phyloP scores from a whole-genome alignment of 2,329 filamentous ascomycete species.

The Cordyceps cateniannulata region DNA sequence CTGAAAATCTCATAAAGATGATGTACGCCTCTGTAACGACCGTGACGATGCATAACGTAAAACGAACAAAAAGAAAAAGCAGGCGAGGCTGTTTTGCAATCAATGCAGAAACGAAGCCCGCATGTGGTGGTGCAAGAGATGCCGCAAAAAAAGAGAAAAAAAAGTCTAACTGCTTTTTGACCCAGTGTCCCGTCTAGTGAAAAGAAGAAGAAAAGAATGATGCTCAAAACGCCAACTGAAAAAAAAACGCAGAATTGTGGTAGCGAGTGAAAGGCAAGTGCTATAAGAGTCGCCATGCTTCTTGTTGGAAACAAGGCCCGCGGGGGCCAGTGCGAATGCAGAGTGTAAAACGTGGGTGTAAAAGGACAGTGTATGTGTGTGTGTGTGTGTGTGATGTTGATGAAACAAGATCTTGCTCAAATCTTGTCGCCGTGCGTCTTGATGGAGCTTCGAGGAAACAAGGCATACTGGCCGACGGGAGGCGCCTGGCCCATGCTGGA shows the following conservation, averaged over 20 bases:
- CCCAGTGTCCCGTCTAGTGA: conserved; percentile 3
- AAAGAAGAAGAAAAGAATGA: not conserved
- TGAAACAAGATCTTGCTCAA: not conserved
- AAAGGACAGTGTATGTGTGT: not conserved
- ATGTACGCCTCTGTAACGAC: conserved; percentile 10
- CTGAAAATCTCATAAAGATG: not conserved
- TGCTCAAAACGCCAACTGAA: not conserved
- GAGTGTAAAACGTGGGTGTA: not conserved
- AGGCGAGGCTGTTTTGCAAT: not conserved
- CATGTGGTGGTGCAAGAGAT: conserved; percentile 2
- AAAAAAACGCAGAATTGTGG: not conserved
- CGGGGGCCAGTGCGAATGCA: not conserved
- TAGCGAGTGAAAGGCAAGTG: not conserved
- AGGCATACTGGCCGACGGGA: conserved; percentile 40
- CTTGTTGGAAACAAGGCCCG: not conserved
- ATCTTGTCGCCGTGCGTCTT: conserved; percentile 19
- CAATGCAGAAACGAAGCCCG: not conserved
- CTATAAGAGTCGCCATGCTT: not conserved
- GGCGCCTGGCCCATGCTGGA: conserved; percentile 39
- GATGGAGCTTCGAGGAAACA: conserved; percentile 35
- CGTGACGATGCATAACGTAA: conserved; percentile 4
- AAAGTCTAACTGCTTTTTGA: conserved; percentile 12
- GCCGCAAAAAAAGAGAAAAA: no score
- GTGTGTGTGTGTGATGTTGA: not conserved
- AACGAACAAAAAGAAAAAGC: not conserved